Evolutionary conservation across 768 basidiomycete species (phyloP).

Genomic region (Boletus rex-veris): DNA sequence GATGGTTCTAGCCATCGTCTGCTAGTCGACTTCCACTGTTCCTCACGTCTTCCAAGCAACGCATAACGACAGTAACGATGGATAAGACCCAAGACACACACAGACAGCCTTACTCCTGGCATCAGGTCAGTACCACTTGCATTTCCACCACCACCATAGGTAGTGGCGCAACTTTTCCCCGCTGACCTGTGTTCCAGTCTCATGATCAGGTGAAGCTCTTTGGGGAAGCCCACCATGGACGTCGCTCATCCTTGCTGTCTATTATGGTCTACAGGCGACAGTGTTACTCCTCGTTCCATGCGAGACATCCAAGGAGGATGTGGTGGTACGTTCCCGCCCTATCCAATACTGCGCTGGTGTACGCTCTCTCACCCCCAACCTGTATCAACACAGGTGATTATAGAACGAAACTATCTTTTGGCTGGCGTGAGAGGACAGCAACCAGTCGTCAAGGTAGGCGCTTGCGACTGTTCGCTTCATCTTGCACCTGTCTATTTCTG

Average conservation of each 20-base stretch:
- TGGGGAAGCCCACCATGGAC: conserved; percentile 6
- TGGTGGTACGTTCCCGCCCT: conserved; percentile 48
- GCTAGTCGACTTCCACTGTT: conserved; percentile 7
- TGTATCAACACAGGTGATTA: conserved; percentile 49
- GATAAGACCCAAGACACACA: conserved; percentile 29
- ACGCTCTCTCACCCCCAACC: conserved; percentile 1
- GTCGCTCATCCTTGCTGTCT: conserved; percentile 17
- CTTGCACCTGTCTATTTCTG: background rate
- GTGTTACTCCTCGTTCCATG: conserved; percentile 72
- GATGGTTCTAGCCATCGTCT: conserved; percentile 16
- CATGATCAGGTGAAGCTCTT: conserved; percentile 68
- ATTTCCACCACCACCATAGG: background rate
- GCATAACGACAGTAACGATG: conserved; percentile 14
- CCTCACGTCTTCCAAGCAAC: conserved; percentile 12
- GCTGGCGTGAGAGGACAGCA: conserved; percentile 70
- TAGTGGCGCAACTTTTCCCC: conserved; percentile 15
- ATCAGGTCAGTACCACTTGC: conserved; percentile 56
- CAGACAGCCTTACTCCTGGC: conserved; percentile 70
- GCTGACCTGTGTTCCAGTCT: conserved; percentile 46
- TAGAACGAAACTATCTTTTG: conserved; percentile 68
- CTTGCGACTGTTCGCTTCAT: background rate
- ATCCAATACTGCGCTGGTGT: background rate
- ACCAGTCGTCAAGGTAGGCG: conserved; percentile 67
- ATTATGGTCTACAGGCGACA: conserved; percentile 53
- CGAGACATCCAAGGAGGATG: conserved; percentile 66